These are phyloP conservation scores for Pythium aphanidermatum DNA, from an alignment of 352 stramenopile genomes.

Conservation along the genomic window DNA sequence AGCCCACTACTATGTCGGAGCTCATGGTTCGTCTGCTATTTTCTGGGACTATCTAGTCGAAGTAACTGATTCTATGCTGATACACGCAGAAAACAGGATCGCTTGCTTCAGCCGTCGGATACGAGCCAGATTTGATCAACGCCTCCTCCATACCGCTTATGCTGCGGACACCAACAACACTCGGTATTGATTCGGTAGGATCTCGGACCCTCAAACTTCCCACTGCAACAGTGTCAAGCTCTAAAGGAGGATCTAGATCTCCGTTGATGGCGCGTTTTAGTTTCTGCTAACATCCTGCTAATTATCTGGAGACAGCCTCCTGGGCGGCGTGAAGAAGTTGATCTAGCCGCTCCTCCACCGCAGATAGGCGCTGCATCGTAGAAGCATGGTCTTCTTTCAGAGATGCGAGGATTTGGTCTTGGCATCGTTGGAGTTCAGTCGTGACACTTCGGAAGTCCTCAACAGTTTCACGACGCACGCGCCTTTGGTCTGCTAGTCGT, in stretches of 20 bases:
- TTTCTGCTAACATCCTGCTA: no score
- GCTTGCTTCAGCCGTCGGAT: constrained; percentile 24
- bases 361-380: constrained; percentile 33
- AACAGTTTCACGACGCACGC: constrained; percentile 37
- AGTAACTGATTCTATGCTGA: constrained; percentile 31
- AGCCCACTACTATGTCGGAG: constrained; percentile 18
- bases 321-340: neutral
- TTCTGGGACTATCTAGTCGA: constrained; percentile 18
- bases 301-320: constrained; percentile 1
- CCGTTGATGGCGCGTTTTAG: no score
- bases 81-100: constrained; percentile 27
- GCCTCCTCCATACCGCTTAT: constrained; percentile 48
- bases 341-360: constrained; percentile 41
- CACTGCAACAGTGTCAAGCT: no score
- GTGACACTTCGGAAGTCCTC: constrained; percentile 35
- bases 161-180: constrained; percentile 27
- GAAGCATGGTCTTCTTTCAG: constrained; percentile 35
- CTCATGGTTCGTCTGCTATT: constrained; percentile 30
- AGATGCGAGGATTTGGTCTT: constrained; percentile 37
- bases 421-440: constrained; percentile 35
- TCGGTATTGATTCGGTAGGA: neutral
- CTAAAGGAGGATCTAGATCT: no score
- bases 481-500: constrained; percentile 32
- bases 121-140: constrained; percentile 52
- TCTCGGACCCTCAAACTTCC: neutral